Base-by-base conservation (phyloP, 306 rosid genomes). In the Oemleria cerasiformis region DNA sequence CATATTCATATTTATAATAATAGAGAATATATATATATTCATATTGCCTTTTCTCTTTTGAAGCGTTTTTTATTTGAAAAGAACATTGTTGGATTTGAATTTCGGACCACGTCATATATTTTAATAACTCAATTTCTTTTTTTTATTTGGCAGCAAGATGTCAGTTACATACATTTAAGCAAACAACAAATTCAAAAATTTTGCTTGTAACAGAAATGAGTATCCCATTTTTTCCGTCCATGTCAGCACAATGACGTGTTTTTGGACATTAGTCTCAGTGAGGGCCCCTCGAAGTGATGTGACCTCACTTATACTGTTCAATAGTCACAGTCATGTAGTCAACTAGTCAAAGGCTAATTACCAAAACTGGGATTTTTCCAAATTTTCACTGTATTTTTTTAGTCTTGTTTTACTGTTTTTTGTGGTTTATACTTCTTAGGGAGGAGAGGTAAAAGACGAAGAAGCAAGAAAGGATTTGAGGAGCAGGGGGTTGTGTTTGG, bases 401-500 rank as follows among this genome's bases (percentile, higher is more conserved):
- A 6, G 7, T 42, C 10, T 5, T 42, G 9, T 47, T 13, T 73
- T 41, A 30, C 30, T 6, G 2, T 4, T 41, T 34, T 63, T 21
- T 6, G 56, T 42, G 36, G 40, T 48, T 73, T 43, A 23, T 47
- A 75, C 9, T 30, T 38, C 36, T 23, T 12, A 81, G 82, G 80
- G 85, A 74, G 88, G 81, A 15, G 71, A 25, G 71, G 80, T 15
- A 17, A 6, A 34, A 11, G 68, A 17, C 54, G 79, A 20, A 59
- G 74, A 63, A 63, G 60, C 53, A 45, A 62, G 45, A 10, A 76
- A 51, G 66, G 95, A 82, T 10, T 44, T 94, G 70, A 78, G 83
- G 63, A 89, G 91, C 72, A 78, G 76, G 66, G 98, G 97, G 4
- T 75, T 94, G 6, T 94, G 97, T 63, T 72, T 94, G 84, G 82